phyloP scores from a whole-genome alignment of 768 basidiomycete genomes.

The Mycena vitilis region DNA sequence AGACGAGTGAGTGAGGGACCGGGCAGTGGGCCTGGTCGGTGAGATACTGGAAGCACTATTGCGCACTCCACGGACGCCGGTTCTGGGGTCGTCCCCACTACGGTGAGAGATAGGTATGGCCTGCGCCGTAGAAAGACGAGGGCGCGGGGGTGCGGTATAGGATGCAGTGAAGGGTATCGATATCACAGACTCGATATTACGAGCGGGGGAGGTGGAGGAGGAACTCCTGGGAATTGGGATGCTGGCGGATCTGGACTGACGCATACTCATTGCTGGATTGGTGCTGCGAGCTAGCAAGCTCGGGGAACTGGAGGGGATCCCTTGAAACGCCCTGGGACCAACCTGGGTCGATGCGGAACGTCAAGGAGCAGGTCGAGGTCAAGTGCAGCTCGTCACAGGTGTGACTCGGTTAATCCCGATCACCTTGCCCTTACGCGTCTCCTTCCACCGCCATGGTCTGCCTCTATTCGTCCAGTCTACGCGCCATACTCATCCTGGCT shows the following conservation, averaged over 20 bases:
- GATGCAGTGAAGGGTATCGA: slow-evolving; percentile 62
- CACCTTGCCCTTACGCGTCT: slow-evolving; percentile 42
- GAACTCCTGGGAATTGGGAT: slow-evolving; percentile 73
- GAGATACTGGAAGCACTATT: slow-evolving; percentile 49
- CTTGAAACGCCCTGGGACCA: neutral
- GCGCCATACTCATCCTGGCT: slow-evolving; percentile 13
- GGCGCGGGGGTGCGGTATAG: slow-evolving; percentile 51
- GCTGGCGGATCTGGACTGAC: slow-evolving; percentile 72
- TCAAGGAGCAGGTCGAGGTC: neutral
- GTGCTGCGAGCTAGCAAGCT: neutral
- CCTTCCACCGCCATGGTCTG: slow-evolving; percentile 24
- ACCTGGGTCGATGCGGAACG: neutral
- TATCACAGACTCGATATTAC: slow-evolving; percentile 74
- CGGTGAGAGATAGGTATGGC: slow-evolving; percentile 42
- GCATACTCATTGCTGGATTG: slow-evolving; percentile 52
- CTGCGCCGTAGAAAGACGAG: slow-evolving; percentile 50
- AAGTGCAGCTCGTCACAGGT: neutral
- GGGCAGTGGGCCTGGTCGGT: slow-evolving; percentile 55
- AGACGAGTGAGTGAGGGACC: slow-evolving; percentile 55
- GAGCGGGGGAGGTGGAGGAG: slow-evolving; percentile 57
- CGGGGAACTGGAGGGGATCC: neutral
- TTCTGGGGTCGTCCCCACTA: slow-evolving; percentile 51
- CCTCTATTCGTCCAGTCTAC: neutral
- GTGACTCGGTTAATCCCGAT: neutral
- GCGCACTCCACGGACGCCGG: slow-evolving; percentile 54